Conservation (phyloP, 192 early-diverging fungal genomes). For the Endogone sp. region DNA sequence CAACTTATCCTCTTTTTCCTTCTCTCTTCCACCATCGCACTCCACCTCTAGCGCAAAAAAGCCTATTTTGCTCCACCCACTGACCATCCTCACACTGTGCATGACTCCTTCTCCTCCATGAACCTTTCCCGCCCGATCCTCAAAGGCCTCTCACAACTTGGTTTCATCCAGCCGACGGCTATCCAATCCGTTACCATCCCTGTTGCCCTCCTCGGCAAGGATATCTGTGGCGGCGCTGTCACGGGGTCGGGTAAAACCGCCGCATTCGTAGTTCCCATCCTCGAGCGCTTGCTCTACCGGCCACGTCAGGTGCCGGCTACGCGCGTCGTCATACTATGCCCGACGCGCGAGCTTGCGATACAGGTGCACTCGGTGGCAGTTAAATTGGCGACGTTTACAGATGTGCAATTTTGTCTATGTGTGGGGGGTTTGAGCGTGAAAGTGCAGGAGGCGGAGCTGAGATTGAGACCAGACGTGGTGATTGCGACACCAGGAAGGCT, state of each 20-base stretch:
- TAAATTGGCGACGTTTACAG: constrained; percentile 83
- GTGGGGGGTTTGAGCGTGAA: constrained; percentile 89
- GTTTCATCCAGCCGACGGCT: constrained; percentile 88
- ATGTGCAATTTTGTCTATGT: constrained; percentile 82
- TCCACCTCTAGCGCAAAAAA: constrained; percentile 56
- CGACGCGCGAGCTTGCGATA: constrained; percentile 97
- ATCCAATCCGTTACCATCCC: constrained; percentile 95
- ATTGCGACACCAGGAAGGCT: constrained; percentile 98
- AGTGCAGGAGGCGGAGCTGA: constrained; percentile 84
- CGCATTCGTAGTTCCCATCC: constrained; percentile 92
- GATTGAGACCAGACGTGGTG: constrained; percentile 84
- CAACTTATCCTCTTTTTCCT: no score
- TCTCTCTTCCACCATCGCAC: no score
- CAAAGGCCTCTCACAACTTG: constrained; percentile 83
- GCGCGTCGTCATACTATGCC: constrained; percentile 88
- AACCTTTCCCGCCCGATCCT: constrained; percentile 94
- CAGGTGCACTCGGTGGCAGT: constrained; percentile 92
- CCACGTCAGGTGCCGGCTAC: constrained; percentile 74
- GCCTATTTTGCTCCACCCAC: constrained; percentile 55
- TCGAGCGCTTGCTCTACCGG: constrained; percentile 92
- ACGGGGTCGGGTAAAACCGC: constrained; percentile 99
- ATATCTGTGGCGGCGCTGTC: constrained; percentile 97
- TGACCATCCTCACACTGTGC: constrained; percentile 34
- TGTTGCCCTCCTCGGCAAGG: constrained; percentile 89
- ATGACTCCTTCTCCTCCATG: constrained; percentile 88